A percentile compares a stretch with the other conserved stretches of the same genome.
Evolutionary conservation across 2,329 filamentous ascomycete species (phyloP).

Genomic region (Colletotrichum sp.): DNA sequence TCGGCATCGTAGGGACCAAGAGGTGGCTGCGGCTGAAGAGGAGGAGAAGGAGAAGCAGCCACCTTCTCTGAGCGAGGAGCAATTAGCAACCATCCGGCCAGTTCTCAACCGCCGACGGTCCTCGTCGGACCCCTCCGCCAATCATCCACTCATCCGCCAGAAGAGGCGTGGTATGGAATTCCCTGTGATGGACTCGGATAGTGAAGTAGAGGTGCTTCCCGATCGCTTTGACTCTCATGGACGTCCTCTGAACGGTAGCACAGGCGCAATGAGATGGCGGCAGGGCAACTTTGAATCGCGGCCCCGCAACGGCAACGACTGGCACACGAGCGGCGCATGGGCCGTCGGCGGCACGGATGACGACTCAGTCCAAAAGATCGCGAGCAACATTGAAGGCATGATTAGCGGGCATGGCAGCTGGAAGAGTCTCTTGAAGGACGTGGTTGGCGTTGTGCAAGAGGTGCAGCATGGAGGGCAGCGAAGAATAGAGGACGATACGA

Average conservation of each 20-base stretch:
- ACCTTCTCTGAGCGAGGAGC: conserved; percentile 15
- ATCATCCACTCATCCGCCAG: conserved; percentile 25
- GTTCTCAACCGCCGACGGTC: conserved; percentile 28
- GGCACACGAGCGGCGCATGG: conserved; percentile 48
- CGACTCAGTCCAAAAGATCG: conserved; percentile 43
- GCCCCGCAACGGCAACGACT: conserved; percentile 34
- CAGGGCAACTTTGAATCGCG: conserved; percentile 48
- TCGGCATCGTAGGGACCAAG: conserved; percentile 42
- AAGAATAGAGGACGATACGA: conserved; percentile 22
- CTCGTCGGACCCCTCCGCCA: conserved; percentile 37
- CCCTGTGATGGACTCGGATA: conserved; percentile 31
- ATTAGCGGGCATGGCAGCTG: conserved; percentile 35
- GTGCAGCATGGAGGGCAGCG: conserved; percentile 10
- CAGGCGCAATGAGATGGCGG: conserved; percentile 31
- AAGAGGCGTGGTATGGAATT: conserved; percentile 19
- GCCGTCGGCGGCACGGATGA: conserved; percentile 48
- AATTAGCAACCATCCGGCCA: conserved; percentile 21
- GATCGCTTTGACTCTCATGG: conserved; percentile 53
- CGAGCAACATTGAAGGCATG: conserved; percentile 38
- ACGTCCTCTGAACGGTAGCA: conserved; percentile 37
- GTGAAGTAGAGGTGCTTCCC: conserved; percentile 49
- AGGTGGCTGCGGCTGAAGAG: conserved; percentile 26
- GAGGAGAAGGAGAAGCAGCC: conserved; percentile 7
- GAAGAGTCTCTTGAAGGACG: conserved; percentile 33
- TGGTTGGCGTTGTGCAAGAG: conserved; percentile 28